Percentiles rank a stretch among this genome's conserved stretches.
Evolutionary conservation across 768 basidiomycete species (phyloP).

Genomic region (Tylopilus plumbeoviolaceoides): DNA sequence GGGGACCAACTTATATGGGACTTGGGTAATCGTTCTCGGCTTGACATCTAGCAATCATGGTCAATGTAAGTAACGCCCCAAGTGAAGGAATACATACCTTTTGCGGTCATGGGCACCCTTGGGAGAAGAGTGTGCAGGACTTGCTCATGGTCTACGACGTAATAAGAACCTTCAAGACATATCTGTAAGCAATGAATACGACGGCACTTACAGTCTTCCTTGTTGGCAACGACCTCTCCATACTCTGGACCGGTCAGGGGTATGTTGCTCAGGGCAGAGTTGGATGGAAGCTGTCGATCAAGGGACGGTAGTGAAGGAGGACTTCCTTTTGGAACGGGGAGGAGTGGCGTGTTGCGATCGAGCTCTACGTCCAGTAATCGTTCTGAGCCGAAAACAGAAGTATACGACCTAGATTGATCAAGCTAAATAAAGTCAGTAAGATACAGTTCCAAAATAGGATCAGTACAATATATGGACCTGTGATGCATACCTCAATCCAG

Average conservation of each 20-base stretch:
- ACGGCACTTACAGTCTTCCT: constrained; percentile 20
- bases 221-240: background rate
- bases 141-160: constrained; percentile 30
- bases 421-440: constrained; percentile 31
- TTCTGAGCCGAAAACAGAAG: constrained; percentile 42
- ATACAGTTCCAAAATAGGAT: background rate
- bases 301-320: constrained; percentile 25
- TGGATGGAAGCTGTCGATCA: constrained; percentile 17
- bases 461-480: background rate
- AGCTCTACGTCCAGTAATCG: constrained; percentile 50
- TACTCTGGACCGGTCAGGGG: background rate
- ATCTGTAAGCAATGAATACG: background rate
- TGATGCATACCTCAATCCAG: constrained; percentile 43
- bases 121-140: constrained; percentile 35
- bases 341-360: constrained; percentile 38
- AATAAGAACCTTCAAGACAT: background rate
- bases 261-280: background rate
- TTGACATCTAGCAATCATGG: constrained; percentile 32
- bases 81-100: constrained; percentile 29
- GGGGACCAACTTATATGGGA: constrained; percentile 39
- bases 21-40: constrained; percentile 21
- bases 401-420: constrained; percentile 36
- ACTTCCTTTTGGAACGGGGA: constrained; percentile 25
- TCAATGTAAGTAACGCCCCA: background rate
- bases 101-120: constrained; percentile 41